These are phyloP conservation scores for Spongispora temasekensis DNA, from an alignment of 1,284 basidiomycete species.

Conservation along the genomic window DNA sequence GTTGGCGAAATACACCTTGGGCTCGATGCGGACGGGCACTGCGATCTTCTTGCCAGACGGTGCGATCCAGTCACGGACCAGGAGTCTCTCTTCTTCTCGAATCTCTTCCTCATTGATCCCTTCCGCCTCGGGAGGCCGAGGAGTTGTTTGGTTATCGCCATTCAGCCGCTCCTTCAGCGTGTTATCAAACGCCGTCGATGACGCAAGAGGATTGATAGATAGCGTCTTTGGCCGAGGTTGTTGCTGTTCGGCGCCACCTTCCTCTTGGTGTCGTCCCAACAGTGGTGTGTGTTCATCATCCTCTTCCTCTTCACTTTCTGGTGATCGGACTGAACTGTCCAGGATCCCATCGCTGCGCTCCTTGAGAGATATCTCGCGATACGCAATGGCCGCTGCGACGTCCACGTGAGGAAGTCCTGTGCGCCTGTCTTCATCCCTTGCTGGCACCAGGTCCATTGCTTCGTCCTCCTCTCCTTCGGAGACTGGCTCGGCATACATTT, in stretches of 20 bases:
- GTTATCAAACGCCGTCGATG: constrained; percentile 80
- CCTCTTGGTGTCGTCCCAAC: constrained; percentile 31
- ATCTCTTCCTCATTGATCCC: constrained; percentile 44
- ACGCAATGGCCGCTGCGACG: constrained; percentile 78
- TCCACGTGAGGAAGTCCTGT: constrained; percentile 73
- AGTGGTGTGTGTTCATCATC: constrained; percentile 47
- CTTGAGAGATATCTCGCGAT: constrained; percentile 78
- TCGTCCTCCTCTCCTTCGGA: constrained; percentile 93
- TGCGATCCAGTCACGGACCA: constrained; percentile 79
- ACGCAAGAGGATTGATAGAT: constrained; percentile 83
- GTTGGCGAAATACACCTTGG: constrained; percentile 97
- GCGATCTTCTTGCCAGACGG: constrained; percentile 89
- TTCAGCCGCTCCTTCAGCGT: constrained; percentile 66
- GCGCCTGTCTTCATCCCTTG: constrained; percentile 77
- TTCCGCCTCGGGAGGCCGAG: constrained; percentile 39
- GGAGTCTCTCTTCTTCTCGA: constrained; percentile 52
- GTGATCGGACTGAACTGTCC: constrained; percentile 14
- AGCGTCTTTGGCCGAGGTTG: constrained; percentile 46
- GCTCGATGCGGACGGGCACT: constrained; percentile 92
- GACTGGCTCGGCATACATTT: constrained; percentile 78
- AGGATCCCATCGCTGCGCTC: constrained; percentile 37
- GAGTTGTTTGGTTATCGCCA: constrained; percentile 37
- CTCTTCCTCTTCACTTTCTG: constrained; percentile 32
- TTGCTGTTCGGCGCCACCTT: constrained; percentile 18
- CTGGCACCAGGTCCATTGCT: constrained; percentile 63